Evolutionary conservation across 1,139 yeast species (phyloP), one percentile per base, ranked within the genome.

Genomic region (Geotrichum carabidarum): DNA sequence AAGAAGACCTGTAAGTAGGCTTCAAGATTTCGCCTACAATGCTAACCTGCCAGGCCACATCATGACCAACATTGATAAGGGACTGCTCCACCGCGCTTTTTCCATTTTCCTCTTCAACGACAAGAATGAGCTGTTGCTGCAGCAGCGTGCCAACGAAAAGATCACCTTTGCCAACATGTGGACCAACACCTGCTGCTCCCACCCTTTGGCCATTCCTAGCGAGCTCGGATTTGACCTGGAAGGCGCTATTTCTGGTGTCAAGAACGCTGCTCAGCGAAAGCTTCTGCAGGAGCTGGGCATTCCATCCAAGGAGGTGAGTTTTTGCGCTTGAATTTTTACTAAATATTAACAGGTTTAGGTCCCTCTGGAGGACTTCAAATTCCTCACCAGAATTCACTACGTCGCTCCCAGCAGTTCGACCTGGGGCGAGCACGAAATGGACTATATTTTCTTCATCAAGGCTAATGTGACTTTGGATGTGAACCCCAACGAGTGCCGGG

Each of bases 111-210:
- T 91, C 57, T 94, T 93, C 75, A 85, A 90, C 70, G 81, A 79
- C 46, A 81, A 87, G 51, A 83, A 83, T 57, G 79, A 85, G 72
- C 78, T 94, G 60, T 77, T 93, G 62, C 78, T 93, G 63, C 99
- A 93, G 72, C 95, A 89, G 73, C 82, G 99, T 64, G 98, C 99
- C 0, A 84, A 84, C 57, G 98, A 93, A 69, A 93, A 93, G 72
- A 93, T 93, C 73, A 93, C 99, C 1, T 93, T 93, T 71, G 95
- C 99, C 1, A 82, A 81, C 57, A 82, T 89, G 85, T 93, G 99
- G 99, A 93, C 99, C 44, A 93, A 93, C 70, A 94, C 99, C 2
- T 94, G 99, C 72, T 93, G 99, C 70, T 91, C 98, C 0, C 99
- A 93, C 71, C 99, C 99, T 5, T 76, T 93, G 57, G 89, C 96